Evolutionary conservation across 2,329 filamentous ascomycete species (phyloP).

Genomic region (Apiospora aurea): DNA sequence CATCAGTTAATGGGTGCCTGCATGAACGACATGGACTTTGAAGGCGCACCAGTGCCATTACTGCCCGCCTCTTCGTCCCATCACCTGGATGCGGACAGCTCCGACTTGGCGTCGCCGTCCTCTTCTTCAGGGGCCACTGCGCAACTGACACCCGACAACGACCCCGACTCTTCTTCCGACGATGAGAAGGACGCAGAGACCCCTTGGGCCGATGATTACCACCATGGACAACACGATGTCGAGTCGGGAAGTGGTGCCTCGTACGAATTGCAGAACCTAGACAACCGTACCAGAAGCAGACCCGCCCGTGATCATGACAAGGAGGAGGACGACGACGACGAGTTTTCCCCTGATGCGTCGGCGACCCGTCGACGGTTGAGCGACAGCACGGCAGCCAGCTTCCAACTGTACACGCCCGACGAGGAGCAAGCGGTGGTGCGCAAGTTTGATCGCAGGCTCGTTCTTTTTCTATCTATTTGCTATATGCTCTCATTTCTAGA

Average conservation of each 20-base stretch:
- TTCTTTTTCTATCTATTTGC: constrained; percentile 80
- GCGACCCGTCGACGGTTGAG: constrained; percentile 30
- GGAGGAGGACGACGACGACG: not conserved
- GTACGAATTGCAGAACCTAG: constrained; percentile 28
- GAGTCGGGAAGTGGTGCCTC: constrained; percentile 5
- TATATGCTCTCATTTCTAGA: constrained; percentile 89
- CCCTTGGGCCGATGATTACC: not conserved
- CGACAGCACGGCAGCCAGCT: constrained; percentile 34
- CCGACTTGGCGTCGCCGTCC: constrained; percentile 10
- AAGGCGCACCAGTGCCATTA: not conserved
- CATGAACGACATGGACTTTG: not conserved
- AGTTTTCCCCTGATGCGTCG: not conserved
- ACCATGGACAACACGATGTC: not conserved
- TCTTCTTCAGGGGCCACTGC: constrained; percentile 4
- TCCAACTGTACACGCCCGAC: constrained; percentile 59
- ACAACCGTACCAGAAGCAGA: not conserved
- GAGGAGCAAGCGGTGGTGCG: constrained; percentile 76
- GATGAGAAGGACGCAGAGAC: constrained; percentile 19
- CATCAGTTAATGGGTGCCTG: not conserved
- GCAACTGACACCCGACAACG: constrained; percentile 14
- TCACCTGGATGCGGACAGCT: constrained; percentile 10
- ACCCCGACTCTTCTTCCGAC: constrained; percentile 21
- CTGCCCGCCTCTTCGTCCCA: not conserved
- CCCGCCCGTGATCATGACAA: not conserved
- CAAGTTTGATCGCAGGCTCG: constrained; percentile 80